Percentiles rank a stretch among this genome's conserved stretches.
These are phyloP conservation scores for Linum lewisii DNA, from an alignment of 345 rosid species.

Conservation along the genomic window DNA sequence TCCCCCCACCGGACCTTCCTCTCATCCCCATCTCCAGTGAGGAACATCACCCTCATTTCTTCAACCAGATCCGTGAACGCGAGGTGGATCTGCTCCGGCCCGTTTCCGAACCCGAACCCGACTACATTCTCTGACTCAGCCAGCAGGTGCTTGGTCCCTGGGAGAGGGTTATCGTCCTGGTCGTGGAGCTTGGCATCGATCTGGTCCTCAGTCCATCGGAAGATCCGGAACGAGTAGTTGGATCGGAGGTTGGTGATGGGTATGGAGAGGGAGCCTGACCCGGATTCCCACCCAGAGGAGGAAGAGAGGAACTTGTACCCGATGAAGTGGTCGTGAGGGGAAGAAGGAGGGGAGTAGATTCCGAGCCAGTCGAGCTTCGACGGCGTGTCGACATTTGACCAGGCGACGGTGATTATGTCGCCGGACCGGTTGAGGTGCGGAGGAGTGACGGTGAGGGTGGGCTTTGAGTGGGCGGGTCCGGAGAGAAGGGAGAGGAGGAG, in stretches of 20 bases:
- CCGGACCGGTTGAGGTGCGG: conserved; percentile 46
- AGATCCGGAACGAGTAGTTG: conserved; percentile 82
- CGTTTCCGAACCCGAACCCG: conserved; percentile 28
- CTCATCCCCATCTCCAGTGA: conserved; percentile 49
- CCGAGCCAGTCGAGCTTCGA: conserved; percentile 84
- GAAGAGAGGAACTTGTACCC: conserved; percentile 70
- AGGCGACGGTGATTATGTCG: conserved; percentile 43
- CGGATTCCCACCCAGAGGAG: conserved; percentile 50
- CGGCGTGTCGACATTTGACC: conserved; percentile 69
- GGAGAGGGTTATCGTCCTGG: conserved; percentile 81
- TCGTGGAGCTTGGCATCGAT: conserved; percentile 45
- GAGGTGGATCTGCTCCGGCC: conserved; percentile 82
- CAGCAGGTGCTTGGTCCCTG: conserved; percentile 49
- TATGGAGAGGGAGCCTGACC: conserved; percentile 63
- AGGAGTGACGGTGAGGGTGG: conserved; percentile 37
- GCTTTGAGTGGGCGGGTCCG: conserved; percentile 19
- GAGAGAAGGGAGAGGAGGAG: conserved; percentile 7
- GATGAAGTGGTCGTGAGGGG: conserved; percentile 53
- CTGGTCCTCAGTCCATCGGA: conserved; percentile 66
- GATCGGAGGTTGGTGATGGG: conserved; percentile 70
- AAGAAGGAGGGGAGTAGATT: conserved; percentile 75
- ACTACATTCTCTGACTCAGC: conserved; percentile 33
- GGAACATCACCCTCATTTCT: conserved; percentile 88
- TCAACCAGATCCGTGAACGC: conserved; percentile 41
- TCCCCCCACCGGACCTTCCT: conserved; percentile 61